Base-by-base conservation (phyloP, 495 filamentous ascomycete species). In the Trichoderma virens region DNA sequence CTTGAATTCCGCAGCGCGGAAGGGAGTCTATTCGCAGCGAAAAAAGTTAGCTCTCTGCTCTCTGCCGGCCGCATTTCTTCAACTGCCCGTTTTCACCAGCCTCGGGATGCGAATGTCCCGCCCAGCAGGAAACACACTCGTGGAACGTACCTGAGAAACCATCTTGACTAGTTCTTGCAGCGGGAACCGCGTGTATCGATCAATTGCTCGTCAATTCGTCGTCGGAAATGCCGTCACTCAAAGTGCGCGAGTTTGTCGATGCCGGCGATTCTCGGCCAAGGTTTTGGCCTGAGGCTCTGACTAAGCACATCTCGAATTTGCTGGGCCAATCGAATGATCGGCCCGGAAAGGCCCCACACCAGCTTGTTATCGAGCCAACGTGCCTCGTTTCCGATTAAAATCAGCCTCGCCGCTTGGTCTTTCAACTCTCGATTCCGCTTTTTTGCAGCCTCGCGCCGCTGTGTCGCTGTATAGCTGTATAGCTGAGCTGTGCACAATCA, bases 61-160 rank as follows among this genome's bases (percentile, higher is more conserved):
- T 35, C 32, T 54, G 45, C 45, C 25, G 5, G 32, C 11, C 32
- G 32, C 32, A 35, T 35, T 35, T 11, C 32, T n/a, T n/a, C 32
- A 35, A 35, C 32, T n/a, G n/a, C n/a, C n/a, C n/a, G n/a, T n/a
- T n/a, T n/a, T n/a, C n/a, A n/a, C n/a, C n/a, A n/a, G n/a, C n/a
- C n/a, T n/a, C n/a, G n/a, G n/a, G n/a, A n/a, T n/a, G n/a, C n/a
- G n/a, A n/a, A n/a, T n/a, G n/a, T n/a, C n/a, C n/a, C n/a, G n/a
- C n/a, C n/a, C n/a, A n/a, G n/a, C n/a, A n/a, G n/a, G n/a, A n/a
- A n/a, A n/a, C n/a, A n/a, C n/a, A 31, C n/a, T 32, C 11, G 43
- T 38, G 18, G n/a, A n/a, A 69, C 75, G 28, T 75, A 80, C 78
- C 66, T 74, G 65, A 66, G 69, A 77, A 65, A 71, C 71, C 79